A percentile compares a stretch with the other conserved stretches of the same genome.
Conservation (phyloP, 1,284 basidiomycete species). For the Leccinum pachyderme region DNA sequence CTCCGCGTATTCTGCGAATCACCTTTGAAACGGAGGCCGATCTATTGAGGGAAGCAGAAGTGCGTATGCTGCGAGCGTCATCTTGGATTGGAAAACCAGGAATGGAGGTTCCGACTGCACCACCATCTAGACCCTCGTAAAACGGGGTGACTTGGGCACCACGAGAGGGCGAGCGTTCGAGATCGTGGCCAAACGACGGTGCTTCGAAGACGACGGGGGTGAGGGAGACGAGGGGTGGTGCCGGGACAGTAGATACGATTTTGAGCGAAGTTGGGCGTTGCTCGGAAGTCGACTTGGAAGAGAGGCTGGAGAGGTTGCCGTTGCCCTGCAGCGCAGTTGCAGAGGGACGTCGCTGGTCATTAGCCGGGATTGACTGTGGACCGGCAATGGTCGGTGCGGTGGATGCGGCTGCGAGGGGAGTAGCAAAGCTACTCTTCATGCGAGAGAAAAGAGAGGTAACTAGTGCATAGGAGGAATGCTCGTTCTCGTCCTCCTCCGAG, state of each 20-base stretch:
- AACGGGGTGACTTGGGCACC: slow-evolving; percentile 48
- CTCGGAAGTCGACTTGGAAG: slow-evolving; percentile 42
- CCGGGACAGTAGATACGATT: slow-evolving; percentile 54
- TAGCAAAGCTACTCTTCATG: slow-evolving; percentile 72
- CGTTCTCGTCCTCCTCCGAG: slow-evolving; percentile 82
- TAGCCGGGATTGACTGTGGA: slow-evolving; percentile 24
- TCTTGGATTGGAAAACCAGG: slow-evolving; percentile 84
- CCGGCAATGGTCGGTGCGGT: slow-evolving; percentile 32
- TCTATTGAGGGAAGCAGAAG: slow-evolving; percentile 64
- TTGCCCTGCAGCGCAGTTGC: slow-evolving; percentile 43
- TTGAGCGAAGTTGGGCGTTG: slow-evolving; percentile 60
- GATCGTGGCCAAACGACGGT: slow-evolving; percentile 61
- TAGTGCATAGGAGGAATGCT: slow-evolving; percentile 77
- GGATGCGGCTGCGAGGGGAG: slow-evolving; percentile 54
- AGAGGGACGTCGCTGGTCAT: slow-evolving; percentile 58
- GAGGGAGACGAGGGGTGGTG: slow-evolving; percentile 78
- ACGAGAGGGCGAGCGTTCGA: slow-evolving; percentile 60
- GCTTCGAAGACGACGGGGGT: slow-evolving; percentile 77
- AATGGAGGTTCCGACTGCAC: slow-evolving; percentile 66
- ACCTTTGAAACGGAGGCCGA: slow-evolving; percentile 86
- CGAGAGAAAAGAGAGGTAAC: slow-evolving; percentile 74
- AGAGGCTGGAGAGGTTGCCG: slow-evolving; percentile 38
- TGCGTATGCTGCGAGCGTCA: slow-evolving; percentile 77
- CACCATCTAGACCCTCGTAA: slow-evolving; percentile 55
- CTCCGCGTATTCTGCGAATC: slow-evolving; percentile 83